Evolutionary conservation across 805 yeast species (phyloP), one percentile per base, ranked within the genome.

Genomic region (Schwanniomyces yamadae): DNA sequence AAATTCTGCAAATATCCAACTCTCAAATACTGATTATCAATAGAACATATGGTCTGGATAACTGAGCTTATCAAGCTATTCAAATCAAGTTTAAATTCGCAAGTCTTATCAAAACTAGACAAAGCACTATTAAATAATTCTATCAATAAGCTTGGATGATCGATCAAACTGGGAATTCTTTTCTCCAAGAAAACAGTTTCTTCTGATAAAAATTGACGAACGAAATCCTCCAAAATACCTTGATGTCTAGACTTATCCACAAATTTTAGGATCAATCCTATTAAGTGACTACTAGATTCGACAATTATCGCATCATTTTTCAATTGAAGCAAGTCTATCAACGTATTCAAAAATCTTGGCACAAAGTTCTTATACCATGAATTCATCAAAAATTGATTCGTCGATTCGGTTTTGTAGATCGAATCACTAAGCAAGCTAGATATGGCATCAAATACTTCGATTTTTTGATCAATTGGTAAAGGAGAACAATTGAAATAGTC

Each of bases 1-100:
- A 82, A 41, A 10, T 72, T 54, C 39, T 85, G 77, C 25, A 84
- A 62, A 44, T 78, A 78, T 0, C 78, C 76, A n/a, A 78, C 57
- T 40, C 78, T 66, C 20, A 66, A 57, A 25, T 59, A 60, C n/a
- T 48, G 52, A 8, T 52, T 45, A 6, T 42, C 36, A 11, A 39
- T 37, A 3, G 27, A 9, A 26, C 34, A 30, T 12, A 47, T 34
- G 6, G 49, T 26, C 6, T 35, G 16, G 6, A 53, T 41, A 5
- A 48, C 21, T 10, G 27, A 15, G 2, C 35, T 20, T 10, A 50
- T 18, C 7, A 44, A 33, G 4, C 29, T 40, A n/a, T 21, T 25
- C 4, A 31, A 24, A 4, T 41, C 36, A 6, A 36, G 13, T 6
- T 22, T 33, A 11, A 69, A 46, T 3, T 37, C 38, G 1, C 48